These are phyloP conservation scores for Sclerotiophoma versabilis DNA, from an alignment of 2,329 filamentous ascomycete genomes.

Conservation along the genomic window DNA sequence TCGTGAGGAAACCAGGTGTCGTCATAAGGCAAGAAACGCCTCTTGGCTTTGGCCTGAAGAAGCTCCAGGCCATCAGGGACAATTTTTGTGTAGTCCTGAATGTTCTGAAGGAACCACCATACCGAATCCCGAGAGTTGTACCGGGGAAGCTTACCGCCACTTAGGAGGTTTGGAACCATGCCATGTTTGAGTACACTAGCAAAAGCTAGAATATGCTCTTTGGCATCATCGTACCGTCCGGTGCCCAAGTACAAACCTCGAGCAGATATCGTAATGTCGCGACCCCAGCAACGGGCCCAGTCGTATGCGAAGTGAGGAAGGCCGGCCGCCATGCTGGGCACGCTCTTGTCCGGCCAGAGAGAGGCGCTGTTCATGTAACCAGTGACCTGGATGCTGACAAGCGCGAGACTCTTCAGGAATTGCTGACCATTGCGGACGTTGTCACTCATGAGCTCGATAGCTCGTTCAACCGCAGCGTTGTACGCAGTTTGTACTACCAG, in stretches of 20 bases:
- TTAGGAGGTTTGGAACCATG: slow-evolving; percentile 94
- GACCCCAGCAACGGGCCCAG: slow-evolving; percentile 97
- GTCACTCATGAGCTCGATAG: slow-evolving; percentile 78
- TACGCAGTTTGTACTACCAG: slow-evolving; percentile 88
- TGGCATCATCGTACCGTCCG: slow-evolving; percentile 85
- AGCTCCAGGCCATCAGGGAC: slow-evolving; percentile 78
- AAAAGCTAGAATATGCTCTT: slow-evolving; percentile 93
- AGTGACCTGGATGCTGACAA: slow-evolving; percentile 92
- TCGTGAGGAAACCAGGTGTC: slow-evolving; percentile 90
- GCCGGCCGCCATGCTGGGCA: slow-evolving; percentile 88
- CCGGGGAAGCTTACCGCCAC: slow-evolving; percentile 82
- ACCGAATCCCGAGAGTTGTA: slow-evolving; percentile 97
- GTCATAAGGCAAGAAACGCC: slow-evolving; percentile 92
- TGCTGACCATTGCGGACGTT: slow-evolving; percentile 82
- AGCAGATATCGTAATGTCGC: slow-evolving; percentile 95
- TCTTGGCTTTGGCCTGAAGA: slow-evolving; percentile 76
- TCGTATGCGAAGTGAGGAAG: slow-evolving; percentile 91
- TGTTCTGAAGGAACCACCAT: slow-evolving; percentile 97
- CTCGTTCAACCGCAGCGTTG: slow-evolving; percentile 78
- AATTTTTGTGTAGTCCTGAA: slow-evolving; percentile 88
- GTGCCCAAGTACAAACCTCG: slow-evolving; percentile 92
- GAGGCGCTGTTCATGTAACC: slow-evolving; percentile 90
- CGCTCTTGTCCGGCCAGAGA: slow-evolving; percentile 82
- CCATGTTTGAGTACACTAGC: slow-evolving; percentile 96
- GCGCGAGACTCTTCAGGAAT: slow-evolving; percentile 85